Conservation (phyloP, 176 grass and related monocot genomes). For the Zea luxurians region DNA sequence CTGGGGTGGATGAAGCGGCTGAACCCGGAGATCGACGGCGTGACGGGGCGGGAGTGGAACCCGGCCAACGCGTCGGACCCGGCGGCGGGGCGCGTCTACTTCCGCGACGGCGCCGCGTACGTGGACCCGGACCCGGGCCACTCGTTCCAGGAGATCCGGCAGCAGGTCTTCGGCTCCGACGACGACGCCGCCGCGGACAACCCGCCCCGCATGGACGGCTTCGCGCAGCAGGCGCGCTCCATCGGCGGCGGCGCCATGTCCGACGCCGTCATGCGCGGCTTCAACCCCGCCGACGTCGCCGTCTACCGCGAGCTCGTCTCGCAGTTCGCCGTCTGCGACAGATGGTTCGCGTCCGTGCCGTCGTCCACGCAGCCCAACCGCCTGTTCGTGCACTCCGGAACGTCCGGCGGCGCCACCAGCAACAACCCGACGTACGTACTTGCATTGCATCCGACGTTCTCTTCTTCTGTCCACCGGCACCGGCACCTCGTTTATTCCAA, state of each 20-base stretch:
- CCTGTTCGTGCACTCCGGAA: slow-evolving; percentile 83
- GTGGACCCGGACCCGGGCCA: slow-evolving; percentile 98
- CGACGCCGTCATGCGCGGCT: slow-evolving; percentile 81
- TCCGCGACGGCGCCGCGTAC: slow-evolving; percentile 70
- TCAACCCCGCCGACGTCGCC: slow-evolving; percentile 70
- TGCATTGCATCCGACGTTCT: too few relatives aligned
- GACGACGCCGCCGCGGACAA: slow-evolving; percentile 57
- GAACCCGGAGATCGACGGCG: slow-evolving; percentile 84
- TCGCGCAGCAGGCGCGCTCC: slow-evolving; percentile 83
- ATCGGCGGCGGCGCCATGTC: slow-evolving; percentile 58
- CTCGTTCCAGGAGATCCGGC: slow-evolving; percentile 93
- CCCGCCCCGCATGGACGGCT: slow-evolving; percentile 65
- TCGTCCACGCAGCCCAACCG: slow-evolving; percentile 94
- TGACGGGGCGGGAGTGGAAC: slow-evolving; percentile 81
- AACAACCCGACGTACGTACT: slow-evolving; percentile 55
- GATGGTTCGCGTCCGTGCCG: slow-evolving; percentile 91
- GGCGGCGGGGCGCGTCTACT: slow-evolving; percentile 56
- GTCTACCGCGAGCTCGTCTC: slow-evolving; percentile 78
- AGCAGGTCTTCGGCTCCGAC: slow-evolving; percentile 90
- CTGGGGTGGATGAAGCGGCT: slow-evolving; percentile 96
- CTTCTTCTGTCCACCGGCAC: too few relatives aligned
- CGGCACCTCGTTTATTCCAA: too few relatives aligned
- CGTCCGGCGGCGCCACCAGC: slow-evolving; percentile 82
- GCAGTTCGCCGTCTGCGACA: slow-evolving; percentile 89
- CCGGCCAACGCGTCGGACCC: slow-evolving; percentile 52